Base-by-base conservation (phyloP, 2,329 filamentous ascomycete species). In the Aspergillus felis region DNA sequence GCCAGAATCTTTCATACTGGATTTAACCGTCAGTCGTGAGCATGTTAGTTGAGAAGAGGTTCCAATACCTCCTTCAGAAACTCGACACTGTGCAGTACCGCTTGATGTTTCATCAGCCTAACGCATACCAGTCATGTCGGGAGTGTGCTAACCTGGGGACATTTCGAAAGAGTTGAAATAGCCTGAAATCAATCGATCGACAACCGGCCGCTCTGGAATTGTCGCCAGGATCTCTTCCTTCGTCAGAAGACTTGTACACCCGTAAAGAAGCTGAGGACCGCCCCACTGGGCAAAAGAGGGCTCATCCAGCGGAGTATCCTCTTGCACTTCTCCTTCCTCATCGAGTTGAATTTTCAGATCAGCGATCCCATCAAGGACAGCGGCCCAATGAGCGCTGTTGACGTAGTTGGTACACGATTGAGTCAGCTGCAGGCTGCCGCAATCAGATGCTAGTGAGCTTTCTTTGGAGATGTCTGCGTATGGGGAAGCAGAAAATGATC, bases 1-100 rank as follows among this genome's bases (percentile, higher is more conserved):
- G 51, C 63, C 63, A 65, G 27, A 65, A 64, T 52, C 52, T 57
- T 24, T 59, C 61, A 42, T 65, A 64, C 61, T 64, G 38, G 7
- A 14, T 25, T 22, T 7, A 12, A 3, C 20, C 8, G 51, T 48
- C 48, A 42, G 38, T 20, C 8, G 14, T 9, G 8, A 17, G 10
- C 38, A 42, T 6, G 17, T 20, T 20, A 4, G 38, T 44, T n/a
- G 46, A 17, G 46, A 24, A 24, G 10, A 27, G 24, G 10, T 42
- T 42, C 57, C 42, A 17, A 42, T 48, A 59, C 61, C 32, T 62
- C 61, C 6, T 32, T 53, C 8, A 53, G 54, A 27, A 62, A 62
- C 17, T 59, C 56, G 9, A 56, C 61, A 41, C 54, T 59, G 38
- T 62, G 61, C 8, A 62, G 55, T 22, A 61, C 57, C 10, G 54